A percentile compares a stretch with the other conserved stretches of the same genome.
phyloP scores from a whole-genome alignment of 805 yeast species.

The Wickerhamiella dianesei region DNA sequence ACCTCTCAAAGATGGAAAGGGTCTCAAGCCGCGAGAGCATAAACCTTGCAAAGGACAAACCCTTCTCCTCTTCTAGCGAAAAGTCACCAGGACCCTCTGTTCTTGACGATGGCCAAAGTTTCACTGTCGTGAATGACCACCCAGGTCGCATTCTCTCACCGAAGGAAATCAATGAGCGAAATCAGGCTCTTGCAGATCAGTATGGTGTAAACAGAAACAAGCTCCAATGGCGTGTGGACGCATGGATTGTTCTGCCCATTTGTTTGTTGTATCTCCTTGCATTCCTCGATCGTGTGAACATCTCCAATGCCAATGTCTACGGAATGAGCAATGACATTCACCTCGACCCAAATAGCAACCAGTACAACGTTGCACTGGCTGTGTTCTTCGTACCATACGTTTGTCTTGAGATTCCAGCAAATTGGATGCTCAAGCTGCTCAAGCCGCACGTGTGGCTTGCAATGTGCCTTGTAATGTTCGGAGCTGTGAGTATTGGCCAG shows the following conservation, averaged over 20 bases:
- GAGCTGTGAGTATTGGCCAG: constrained; percentile 49
- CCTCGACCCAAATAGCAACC: constrained; percentile 34
- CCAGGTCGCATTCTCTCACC: neutral
- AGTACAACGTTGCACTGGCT: constrained; percentile 52
- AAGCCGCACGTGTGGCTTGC: constrained; percentile 56
- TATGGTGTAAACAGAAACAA: constrained; percentile 39
- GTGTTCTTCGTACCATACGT: constrained; percentile 63
- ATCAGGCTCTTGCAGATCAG: constrained; percentile 29
- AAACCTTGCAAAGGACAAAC: neutral
- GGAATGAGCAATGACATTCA: constrained; percentile 46
- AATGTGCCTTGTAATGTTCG: constrained; percentile 46
- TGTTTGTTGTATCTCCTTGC: constrained; percentile 62
- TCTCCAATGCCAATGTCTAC: constrained; percentile 66
- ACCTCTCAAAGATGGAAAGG: neutral
- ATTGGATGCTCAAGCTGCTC: constrained; percentile 43
- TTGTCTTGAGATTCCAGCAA: constrained; percentile 49
- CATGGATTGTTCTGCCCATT: constrained; percentile 64
- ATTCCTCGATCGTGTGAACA: constrained; percentile 69
- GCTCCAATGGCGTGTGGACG: constrained; percentile 51
- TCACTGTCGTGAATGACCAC: neutral
- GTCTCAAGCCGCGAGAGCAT: neutral
- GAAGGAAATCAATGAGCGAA: constrained; percentile 1
- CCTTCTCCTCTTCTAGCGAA: neutral
- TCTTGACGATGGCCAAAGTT: neutral
- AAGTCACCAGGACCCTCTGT: neutral